Evolutionary conservation across 2,329 filamentous ascomycete species (phyloP).

Genomic region (Graphiopsis chlorocephala): DNA sequence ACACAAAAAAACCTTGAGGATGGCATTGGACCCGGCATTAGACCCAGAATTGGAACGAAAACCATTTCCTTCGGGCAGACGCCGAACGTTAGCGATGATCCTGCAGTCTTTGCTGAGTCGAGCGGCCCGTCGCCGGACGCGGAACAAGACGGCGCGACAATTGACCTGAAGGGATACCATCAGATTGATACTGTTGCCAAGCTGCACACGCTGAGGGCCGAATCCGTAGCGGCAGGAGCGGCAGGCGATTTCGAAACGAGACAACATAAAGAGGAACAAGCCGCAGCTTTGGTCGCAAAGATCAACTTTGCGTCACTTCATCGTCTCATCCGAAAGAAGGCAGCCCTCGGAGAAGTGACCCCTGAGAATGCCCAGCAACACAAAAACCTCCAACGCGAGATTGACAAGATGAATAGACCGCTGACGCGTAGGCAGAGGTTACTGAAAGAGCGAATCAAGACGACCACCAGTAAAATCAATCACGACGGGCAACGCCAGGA

Average conservation of each 20-base stretch:
- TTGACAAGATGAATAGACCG: neutral
- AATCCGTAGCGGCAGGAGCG: neutral
- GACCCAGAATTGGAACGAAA: neutral
- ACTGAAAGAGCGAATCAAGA: neutral
- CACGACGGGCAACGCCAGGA: too few relatives aligned
- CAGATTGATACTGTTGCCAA: neutral
- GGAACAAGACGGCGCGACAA: neutral
- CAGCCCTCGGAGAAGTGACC: neutral
- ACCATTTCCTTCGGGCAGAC: neutral
- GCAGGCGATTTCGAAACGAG: neutral
- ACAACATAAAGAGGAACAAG: neutral
- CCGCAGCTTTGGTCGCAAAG: neutral
- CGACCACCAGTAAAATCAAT: too few relatives aligned
- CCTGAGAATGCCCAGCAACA: neutral
- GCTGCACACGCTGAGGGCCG: neutral
- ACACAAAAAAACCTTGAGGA: neutral
- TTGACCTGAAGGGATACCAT: neutral
- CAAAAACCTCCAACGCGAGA: neutral
- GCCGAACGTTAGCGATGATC: neutral
- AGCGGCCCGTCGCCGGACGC: neutral
- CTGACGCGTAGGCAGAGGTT: neutral
- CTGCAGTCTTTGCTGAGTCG: neutral
- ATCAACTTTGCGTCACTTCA: neutral
- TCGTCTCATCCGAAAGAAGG: neutral
- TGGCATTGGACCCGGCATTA: neutral